Evolutionary conservation across 345 rosid species (phyloP), one percentile per base, ranked within the genome.

Genomic region (Zanthoxylum bungeanum): DNA sequence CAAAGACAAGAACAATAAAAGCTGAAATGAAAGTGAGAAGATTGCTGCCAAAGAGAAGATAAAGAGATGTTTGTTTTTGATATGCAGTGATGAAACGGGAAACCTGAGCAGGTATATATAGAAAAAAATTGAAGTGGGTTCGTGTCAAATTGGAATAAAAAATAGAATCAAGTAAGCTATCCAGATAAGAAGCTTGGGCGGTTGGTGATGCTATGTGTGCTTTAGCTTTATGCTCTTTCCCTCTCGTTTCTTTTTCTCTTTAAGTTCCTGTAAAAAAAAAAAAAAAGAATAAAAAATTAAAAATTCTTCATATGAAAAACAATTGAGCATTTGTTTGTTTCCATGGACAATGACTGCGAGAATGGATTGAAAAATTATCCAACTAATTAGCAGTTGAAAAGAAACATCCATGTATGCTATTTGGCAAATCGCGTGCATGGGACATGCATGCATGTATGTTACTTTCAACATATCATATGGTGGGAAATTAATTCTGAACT

Each of bases 31-130:
- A n/a, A n/a, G n/a, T n/a, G n/a, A n/a, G n/a, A n/a, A n/a, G n/a
- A 49, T 4, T 39, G 14, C 4, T 25, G 55, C 16, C 24, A 40
- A 28, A 47, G 53, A 62, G 53, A 51, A 42, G 21, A 46, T 22
- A 3, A n/a, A 7, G 37, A 25, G n/a, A 47, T 25, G 66, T 1
- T 62, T 49, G 64, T n/a, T 72, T n/a, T n/a, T 64, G 69, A 12
- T 22, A 50, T 0, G 14, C 42, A 49, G 14, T 7, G 40, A 51
- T 49, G 44, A n/a, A 10, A 70, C 27, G 14, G 53, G 7, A 30
- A 60, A 17, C 27, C 19, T 3, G 5, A 9, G 71, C 59, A 24
- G 39, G 21, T 56, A 69, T 73, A 66, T 61, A 80, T 76, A 76
- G 73, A 16, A 25, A 47, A n/a, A 52, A 69, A 60, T 7, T 28